Evolutionary conservation across 306 rosid genomes (phyloP).

Genomic region (Acmispon strigosus): DNA sequence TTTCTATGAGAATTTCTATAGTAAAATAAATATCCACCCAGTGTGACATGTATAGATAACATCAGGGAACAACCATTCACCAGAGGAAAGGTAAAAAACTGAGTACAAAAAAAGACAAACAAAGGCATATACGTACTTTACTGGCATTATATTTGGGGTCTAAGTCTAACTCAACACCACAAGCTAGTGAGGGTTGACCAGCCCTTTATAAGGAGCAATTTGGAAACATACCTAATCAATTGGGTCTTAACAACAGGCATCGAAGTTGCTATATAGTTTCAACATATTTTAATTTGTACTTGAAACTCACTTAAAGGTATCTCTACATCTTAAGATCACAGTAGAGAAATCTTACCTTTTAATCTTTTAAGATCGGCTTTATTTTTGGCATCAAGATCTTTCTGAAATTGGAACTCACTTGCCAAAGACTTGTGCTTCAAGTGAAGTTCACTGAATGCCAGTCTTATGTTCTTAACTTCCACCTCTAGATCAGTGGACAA

Average conservation of each 20-base stretch:
- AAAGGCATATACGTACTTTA: neutral
- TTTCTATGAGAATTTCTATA: neutral
- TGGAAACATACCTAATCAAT: too few relatives aligned
- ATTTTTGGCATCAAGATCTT: slow-evolving; percentile 57
- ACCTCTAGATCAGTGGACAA: slow-evolving; percentile 31
- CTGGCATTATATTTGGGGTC: neutral
- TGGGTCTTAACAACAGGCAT: too few relatives aligned
- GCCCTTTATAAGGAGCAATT: too few relatives aligned
- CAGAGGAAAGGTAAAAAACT: neutral
- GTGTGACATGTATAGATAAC: neutral
- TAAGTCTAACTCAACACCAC: too few relatives aligned
- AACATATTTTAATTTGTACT: neutral
- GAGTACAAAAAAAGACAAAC: neutral
- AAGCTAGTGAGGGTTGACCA: too few relatives aligned
- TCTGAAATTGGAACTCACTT: slow-evolving; percentile 49
- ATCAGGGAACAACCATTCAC: neutral
- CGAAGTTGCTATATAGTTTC: neutral
- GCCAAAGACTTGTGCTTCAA: slow-evolving; percentile 57
- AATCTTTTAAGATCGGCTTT: slow-evolving; percentile 53
- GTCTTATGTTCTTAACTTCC: slow-evolving; percentile 62
- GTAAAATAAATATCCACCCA: neutral
- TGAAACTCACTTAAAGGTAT: neutral
- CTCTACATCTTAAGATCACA: neutral
- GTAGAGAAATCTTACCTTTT: slow-evolving; percentile 43
- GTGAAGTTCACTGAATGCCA: slow-evolving; percentile 48